These are phyloP conservation scores for Globisporangium cystogenes DNA, from an alignment of 352 stramenopile genomes.

Conservation along the genomic window DNA sequence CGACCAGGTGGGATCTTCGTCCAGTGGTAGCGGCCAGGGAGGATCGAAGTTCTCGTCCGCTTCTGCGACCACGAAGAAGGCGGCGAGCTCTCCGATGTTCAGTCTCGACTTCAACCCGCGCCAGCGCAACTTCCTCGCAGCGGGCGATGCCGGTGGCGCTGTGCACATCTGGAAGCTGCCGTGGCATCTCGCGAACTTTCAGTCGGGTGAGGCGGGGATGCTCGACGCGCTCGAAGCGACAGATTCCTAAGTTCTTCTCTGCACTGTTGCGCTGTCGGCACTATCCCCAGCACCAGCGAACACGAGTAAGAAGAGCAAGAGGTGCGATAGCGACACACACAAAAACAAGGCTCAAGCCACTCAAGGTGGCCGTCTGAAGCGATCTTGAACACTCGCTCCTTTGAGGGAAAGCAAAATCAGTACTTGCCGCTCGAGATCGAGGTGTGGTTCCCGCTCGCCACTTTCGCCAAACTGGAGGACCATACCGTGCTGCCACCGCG, in stretches of 20 bases:
- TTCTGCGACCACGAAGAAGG: constrained; percentile 1
- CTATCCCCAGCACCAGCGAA: background rate
- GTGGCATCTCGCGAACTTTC: constrained; percentile 77
- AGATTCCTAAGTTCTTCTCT: background rate
- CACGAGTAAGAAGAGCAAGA: background rate
- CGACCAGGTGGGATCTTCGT: background rate
- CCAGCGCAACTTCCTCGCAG: constrained; percentile 81
- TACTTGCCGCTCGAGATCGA: background rate
- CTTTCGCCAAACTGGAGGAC: background rate
- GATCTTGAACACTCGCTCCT: background rate
- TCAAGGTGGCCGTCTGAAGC: background rate
- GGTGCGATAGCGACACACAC: background rate
- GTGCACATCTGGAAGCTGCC: constrained; percentile 84
- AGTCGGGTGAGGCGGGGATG: constrained; percentile 54
- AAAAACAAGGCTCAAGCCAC: background rate
- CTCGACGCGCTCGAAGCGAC: constrained; percentile 36
- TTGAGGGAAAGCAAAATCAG: background rate
- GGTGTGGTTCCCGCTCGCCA: background rate
- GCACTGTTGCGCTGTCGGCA: background rate
- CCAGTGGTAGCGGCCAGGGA: background rate
- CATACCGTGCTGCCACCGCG: background rate
- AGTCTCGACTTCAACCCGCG: constrained; percentile 73
- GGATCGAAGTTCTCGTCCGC: constrained; percentile 1
- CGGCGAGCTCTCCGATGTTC: constrained; percentile 32
- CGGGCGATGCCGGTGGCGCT: constrained; percentile 48